Evolutionary conservation across 441 rosid genomes (phyloP).

Genomic region (Syzygium syzygioides): DNA sequence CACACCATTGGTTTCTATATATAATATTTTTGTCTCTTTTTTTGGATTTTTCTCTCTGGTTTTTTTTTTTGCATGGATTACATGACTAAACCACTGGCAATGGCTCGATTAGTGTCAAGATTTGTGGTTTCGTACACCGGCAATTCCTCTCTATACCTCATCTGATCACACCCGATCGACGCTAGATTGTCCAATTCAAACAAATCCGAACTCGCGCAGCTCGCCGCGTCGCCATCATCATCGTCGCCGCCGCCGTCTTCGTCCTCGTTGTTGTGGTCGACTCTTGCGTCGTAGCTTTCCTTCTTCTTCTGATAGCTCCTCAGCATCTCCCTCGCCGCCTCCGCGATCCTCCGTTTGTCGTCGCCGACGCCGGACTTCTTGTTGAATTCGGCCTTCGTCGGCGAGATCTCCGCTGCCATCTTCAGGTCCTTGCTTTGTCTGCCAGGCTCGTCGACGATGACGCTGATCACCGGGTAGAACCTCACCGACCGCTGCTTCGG

Average conservation of each 20-base stretch:
- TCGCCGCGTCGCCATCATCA: conserved; percentile 44
- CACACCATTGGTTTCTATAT: conserved; percentile 35
- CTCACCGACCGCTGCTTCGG: conserved; percentile 39
- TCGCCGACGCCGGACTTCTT: conserved; percentile 33
- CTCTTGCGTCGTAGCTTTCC: conserved; percentile 10
- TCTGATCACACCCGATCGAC: conserved; percentile 39
- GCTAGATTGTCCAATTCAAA: conserved; percentile 86
- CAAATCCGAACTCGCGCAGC: conserved; percentile 86
- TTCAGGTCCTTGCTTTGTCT: conserved; percentile 26
- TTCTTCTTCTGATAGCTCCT: conserved; percentile 54
- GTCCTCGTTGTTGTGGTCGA: conserved; percentile 1
- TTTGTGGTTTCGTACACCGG: conserved; percentile 94
- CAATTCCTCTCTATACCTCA: conserved; percentile 70
- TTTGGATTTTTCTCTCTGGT: background rate
- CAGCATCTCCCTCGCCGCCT: conserved; percentile 58
- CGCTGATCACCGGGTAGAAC: conserved; percentile 43
- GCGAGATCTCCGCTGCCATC: conserved; percentile 13
- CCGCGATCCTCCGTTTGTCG: conserved; percentile 55
- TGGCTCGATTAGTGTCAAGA: conserved; percentile 63
- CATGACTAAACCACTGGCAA: conserved; percentile 55
- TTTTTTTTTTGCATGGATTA: conserved; percentile 23
- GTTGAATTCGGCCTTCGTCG: background rate
- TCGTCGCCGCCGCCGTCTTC: conserved; percentile 1
- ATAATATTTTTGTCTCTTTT: background rate
- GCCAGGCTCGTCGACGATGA: conserved; percentile 39